Evolutionary conservation across 306 rosid genomes (phyloP).

Genomic region (Rosa persica): DNA sequence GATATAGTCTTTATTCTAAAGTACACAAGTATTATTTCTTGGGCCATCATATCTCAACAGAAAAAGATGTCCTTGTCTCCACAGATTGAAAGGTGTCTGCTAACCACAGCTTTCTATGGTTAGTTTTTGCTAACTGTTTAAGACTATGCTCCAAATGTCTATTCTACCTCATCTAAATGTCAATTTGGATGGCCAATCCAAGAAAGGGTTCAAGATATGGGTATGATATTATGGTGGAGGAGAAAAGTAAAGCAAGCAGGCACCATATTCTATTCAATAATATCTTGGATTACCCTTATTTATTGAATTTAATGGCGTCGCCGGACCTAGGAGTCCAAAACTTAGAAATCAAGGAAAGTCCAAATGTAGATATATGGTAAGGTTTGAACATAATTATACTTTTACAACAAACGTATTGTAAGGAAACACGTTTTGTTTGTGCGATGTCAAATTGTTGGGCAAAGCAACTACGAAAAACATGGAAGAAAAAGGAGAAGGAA

Average conservation of each 20-base stretch:
- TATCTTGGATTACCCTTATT: not conserved
- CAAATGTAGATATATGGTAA: not conserved
- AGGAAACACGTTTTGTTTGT: not conserved
- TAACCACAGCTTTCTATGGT: not conserved
- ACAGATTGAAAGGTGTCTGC: not conserved
- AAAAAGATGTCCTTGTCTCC: not conserved
- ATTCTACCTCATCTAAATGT: not conserved
- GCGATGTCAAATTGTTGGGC: not conserved
- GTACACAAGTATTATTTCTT: not conserved
- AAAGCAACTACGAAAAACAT: not conserved
- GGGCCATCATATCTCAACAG: not conserved
- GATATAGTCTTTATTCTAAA: not conserved
- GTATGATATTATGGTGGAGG: not conserved
- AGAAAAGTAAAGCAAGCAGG: not conserved
- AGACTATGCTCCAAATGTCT: constrained; percentile 1
- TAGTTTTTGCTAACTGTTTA: not conserved
- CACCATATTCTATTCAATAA: not conserved
- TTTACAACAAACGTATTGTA: not conserved
- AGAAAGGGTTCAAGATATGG: not conserved
- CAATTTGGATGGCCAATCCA: constrained; percentile 10
- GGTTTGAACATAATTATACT: not conserved
- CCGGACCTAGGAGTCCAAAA: not conserved
- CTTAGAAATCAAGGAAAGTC: not conserved
- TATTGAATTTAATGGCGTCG: not conserved
- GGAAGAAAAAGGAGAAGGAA: too few relatives aligned